Evolutionary conservation across 257 asterid genomes (phyloP).

Genomic region (Ehretia macrophylla): DNA sequence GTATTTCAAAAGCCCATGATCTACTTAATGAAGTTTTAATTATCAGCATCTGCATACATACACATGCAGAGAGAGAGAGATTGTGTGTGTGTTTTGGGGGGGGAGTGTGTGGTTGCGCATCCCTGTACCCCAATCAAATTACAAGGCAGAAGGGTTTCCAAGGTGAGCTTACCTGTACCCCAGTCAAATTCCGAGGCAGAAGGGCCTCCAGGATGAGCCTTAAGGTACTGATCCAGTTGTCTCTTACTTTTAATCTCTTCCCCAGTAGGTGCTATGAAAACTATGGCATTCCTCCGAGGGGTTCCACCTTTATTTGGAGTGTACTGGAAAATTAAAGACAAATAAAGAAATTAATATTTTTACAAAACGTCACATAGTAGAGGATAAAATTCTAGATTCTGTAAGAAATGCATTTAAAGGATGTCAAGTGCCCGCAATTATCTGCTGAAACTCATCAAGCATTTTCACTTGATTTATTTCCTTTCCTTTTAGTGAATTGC

Average conservation of each 20-base stretch:
- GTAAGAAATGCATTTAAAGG: neutral
- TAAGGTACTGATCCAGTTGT: constrained; percentile 60
- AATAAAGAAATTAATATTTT: neutral
- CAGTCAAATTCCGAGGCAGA: constrained; percentile 49
- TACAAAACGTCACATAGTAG: neutral
- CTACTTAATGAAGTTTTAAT: too few species aligned
- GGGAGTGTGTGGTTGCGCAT: too few species aligned
- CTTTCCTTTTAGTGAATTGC: too few species aligned
- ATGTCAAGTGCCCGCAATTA: too few species aligned
- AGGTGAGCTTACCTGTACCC: constrained; percentile 34
- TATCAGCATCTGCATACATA: too few species aligned
- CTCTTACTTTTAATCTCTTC: constrained; percentile 63
- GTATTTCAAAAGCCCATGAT: neutral
- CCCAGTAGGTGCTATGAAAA: constrained; percentile 53
- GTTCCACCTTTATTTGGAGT: constrained; percentile 18
- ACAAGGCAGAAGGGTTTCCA: too few species aligned
- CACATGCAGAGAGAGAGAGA: too few species aligned
- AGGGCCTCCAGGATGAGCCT: constrained; percentile 61
- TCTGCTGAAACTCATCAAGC: too few species aligned
- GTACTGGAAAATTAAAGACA: constrained; percentile 4
- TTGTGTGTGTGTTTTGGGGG: too few species aligned
- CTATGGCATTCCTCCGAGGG: constrained; percentile 15
- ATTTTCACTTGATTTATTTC: too few species aligned
- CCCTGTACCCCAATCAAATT: too few species aligned
- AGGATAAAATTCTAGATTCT: neutral